Evolutionary conservation across 192 early-diverging fungal genomes (phyloP).

Genomic region (Podila epicladia): DNA sequence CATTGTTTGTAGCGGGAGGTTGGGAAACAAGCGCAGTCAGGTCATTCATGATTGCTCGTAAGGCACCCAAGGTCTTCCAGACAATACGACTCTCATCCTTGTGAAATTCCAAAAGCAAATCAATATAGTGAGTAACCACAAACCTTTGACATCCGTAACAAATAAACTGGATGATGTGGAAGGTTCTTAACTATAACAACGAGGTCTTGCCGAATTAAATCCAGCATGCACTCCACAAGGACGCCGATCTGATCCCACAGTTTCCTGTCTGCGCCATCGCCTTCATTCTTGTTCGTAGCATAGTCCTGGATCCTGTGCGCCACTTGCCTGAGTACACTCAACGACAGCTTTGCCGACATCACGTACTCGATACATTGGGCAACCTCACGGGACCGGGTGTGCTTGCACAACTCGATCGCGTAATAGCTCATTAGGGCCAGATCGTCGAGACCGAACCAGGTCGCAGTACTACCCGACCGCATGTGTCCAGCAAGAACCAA

Average conservation of each 20-base stretch:
- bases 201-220: too few species aligned
- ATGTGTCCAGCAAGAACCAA: neutral
- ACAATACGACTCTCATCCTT: too few species aligned
- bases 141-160: too few species aligned
- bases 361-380: neutral
- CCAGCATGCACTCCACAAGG: too few species aligned
- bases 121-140: too few species aligned
- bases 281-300: neutral
- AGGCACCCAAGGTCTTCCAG: too few species aligned
- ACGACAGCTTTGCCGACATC: neutral
- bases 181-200: too few species aligned
- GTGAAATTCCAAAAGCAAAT: too few species aligned
- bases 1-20: too few species aligned
- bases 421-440: neutral
- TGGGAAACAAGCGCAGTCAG: too few species aligned
- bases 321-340: neutral
- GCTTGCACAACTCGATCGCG: neutral
- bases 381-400: neutral
- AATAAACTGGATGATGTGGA: too few species aligned
- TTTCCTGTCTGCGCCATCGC: neutral
- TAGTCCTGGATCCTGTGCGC: neutral
- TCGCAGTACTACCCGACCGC: neutral
- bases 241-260: neutral
- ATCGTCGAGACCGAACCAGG: neutral
- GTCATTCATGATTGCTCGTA: too few species aligned